These are phyloP conservation scores for Echinochloa phyllopogon DNA, from an alignment of 176 grass and related monocot genomes.

Conservation along the genomic window DNA sequence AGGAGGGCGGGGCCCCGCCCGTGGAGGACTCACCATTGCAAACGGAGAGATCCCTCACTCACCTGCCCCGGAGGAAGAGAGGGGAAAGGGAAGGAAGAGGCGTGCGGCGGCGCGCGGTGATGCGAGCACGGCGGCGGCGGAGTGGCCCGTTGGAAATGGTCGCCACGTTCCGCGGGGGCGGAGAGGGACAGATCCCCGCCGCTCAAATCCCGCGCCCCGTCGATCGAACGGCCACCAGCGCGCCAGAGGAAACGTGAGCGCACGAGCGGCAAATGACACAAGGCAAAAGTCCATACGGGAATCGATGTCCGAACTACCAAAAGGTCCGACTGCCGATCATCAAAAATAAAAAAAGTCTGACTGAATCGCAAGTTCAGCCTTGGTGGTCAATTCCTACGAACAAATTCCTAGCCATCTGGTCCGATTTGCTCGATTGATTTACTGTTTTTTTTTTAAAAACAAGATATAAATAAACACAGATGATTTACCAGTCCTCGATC, in stretches of 20 bases:
- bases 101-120: constrained; percentile 19
- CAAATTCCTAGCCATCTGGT: not conserved
- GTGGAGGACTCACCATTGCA: constrained; percentile 15
- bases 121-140: constrained; percentile 36
- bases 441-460: not conserved
- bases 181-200: not conserved
- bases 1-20: not conserved
- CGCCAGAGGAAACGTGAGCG: constrained; percentile 11
- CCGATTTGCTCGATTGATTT: not conserved
- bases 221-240: constrained; percentile 25
- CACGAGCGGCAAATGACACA: not conserved
- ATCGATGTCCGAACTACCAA: not conserved
- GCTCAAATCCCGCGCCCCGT: not conserved
- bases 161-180: constrained; percentile 13
- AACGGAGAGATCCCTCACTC: not conserved
- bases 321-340: too few species aligned
- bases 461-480: not conserved
- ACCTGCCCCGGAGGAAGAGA: not conserved
- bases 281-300: not conserved
- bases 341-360: too few species aligned
- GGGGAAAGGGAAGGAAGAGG: not conserved
- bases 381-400: too few species aligned
- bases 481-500: not conserved
- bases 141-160: constrained; percentile 44
- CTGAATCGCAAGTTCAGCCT: too few species aligned